Base-by-base conservation (phyloP, 805 yeast genomes). In the Huiozyma naganishii region DNA sequence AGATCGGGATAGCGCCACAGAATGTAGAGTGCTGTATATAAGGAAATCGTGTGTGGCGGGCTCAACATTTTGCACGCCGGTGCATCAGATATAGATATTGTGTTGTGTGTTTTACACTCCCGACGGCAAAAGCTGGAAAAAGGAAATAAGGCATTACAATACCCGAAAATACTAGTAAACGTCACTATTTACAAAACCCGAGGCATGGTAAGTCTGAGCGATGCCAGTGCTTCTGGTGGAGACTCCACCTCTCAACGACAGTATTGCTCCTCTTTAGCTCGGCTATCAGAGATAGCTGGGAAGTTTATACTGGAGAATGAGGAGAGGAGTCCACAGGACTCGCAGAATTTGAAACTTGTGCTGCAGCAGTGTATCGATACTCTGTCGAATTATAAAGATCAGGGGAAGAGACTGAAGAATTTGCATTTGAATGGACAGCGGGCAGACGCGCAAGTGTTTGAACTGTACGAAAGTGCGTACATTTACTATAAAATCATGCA, bases 401-500 rank as follows among this genome's bases (percentile, higher is more conserved):
- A 57, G 43, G 54, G 57, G 39, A 52, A 52, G 37, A 52, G 52
- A 35, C 36, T 60, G 38, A 52, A 54, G 36, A 30, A 11, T 30
- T 11, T 30, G 33, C 33, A 30, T 11, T 11, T 8, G 11, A 11
- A 30, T 5, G 33, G 9, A 11, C 33, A 9, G 33, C 33, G 33
- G 11, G 33, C 33, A 11, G 34, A 32, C n/a, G 10, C 34, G 10
- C 10, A 4, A 10, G 34, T 32, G 41, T 41, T 12, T 39, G 39
- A 7, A 36, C 42, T 10, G 48, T 56, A 55, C 41, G 66, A 61
- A 51, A 51, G 57, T n/a, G 57, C 61, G 6, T 62, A 58, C 40
- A 54, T 62, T n/a, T 62, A 61, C 40, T 62, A 58, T 47, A 62
- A 62, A 43, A 59, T 61, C 12, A 57, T 62, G n/a, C 62, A 59